These are phyloP conservation scores for Piromyces finnis DNA, from an alignment of 192 early-diverging fungal species.

Conservation along the genomic window DNA sequence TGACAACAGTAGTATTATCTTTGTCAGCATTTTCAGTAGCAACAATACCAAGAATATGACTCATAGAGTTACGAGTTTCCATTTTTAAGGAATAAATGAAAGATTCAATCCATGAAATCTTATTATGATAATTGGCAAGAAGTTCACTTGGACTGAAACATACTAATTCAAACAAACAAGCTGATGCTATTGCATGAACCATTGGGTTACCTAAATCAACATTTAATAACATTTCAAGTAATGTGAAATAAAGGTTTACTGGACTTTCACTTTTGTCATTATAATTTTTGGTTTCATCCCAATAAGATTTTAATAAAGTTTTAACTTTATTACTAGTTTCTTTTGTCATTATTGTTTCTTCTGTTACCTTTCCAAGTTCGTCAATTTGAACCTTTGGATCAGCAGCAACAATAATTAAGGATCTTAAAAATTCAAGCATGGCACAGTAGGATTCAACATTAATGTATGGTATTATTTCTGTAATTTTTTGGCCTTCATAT, in stretches of 20 bases:
- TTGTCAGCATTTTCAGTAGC: conserved; percentile 28
- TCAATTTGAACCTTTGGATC: conserved; percentile 28
- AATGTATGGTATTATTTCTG: neutral
- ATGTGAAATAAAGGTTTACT: conserved; percentile 25
- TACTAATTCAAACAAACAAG: conserved; percentile 49
- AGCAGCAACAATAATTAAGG: conserved; percentile 30
- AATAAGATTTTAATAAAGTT: conserved; percentile 5
- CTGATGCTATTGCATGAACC: conserved; percentile 39
- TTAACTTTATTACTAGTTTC: conserved; percentile 12
- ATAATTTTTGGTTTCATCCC: conserved; percentile 6
- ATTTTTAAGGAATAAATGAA: conserved; percentile 31
- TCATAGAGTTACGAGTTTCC: conserved; percentile 45
- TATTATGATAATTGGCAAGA: conserved; percentile 22
- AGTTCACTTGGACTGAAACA: conserved; percentile 42
- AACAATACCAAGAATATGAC: conserved; percentile 55
- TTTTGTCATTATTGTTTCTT: conserved; percentile 15
- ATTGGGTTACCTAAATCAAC: conserved; percentile 19
- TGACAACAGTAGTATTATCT: conserved; percentile 7
- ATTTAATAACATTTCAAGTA: conserved; percentile 39
- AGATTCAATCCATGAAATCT: conserved; percentile 16
- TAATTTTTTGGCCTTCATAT: neutral
- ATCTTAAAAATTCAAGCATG: conserved; percentile 39
- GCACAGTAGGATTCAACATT: conserved; percentile 39
- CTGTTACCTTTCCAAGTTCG: conserved; percentile 14
- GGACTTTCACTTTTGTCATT: conserved; percentile 7